A percentile compares a stretch with the other conserved stretches of the same genome.
These are phyloP conservation scores for Rhinocladiella mackenziei DNA, from an alignment of 2,329 filamentous ascomycete genomes.

Conservation along the genomic window DNA sequence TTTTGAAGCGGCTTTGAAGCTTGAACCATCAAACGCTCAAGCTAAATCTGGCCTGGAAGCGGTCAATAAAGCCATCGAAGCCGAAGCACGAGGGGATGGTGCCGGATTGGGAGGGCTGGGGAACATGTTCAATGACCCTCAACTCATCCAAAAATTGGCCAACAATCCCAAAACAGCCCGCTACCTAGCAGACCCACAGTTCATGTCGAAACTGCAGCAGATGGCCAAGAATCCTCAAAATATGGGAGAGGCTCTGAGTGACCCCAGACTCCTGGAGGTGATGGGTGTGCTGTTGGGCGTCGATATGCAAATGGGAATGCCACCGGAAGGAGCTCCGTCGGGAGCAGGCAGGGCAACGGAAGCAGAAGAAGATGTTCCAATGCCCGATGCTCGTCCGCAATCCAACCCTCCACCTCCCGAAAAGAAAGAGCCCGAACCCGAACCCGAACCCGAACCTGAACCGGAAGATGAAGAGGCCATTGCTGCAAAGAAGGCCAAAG, in stretches of 20 bases:
- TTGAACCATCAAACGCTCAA: constrained; percentile 86
- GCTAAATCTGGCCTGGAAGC: constrained; percentile 82
- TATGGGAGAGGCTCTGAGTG: constrained; percentile 74
- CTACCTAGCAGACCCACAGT: constrained; percentile 74
- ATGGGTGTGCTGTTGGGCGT: constrained; percentile 91
- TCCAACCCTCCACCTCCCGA: constrained; percentile 43
- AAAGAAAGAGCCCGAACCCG: constrained; percentile 55
- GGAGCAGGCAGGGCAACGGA: constrained; percentile 43
- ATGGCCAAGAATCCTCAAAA: constrained; percentile 74
- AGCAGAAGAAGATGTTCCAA: constrained; percentile 68
- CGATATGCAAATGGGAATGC: constrained; percentile 71
- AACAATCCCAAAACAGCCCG: constrained; percentile 87
- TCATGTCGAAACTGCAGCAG: constrained; percentile 84
- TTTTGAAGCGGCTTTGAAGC: constrained; percentile 89
- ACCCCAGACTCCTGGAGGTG: constrained; percentile 89
- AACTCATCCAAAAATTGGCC: constrained; percentile 84
- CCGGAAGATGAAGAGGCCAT: constrained; percentile 75
- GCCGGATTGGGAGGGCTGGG: constrained; percentile 69
- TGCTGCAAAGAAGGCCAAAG: constrained; percentile 85
- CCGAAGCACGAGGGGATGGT: constrained; percentile 63
- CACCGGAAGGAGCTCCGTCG: constrained; percentile 45
- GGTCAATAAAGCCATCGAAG: constrained; percentile 82
- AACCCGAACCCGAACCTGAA: constrained; percentile 60
- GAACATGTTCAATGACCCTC: constrained; percentile 90
- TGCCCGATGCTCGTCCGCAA: constrained; percentile 64